Base-by-base conservation (phyloP, 306 rosid species). In the Alnus rubra region DNA sequence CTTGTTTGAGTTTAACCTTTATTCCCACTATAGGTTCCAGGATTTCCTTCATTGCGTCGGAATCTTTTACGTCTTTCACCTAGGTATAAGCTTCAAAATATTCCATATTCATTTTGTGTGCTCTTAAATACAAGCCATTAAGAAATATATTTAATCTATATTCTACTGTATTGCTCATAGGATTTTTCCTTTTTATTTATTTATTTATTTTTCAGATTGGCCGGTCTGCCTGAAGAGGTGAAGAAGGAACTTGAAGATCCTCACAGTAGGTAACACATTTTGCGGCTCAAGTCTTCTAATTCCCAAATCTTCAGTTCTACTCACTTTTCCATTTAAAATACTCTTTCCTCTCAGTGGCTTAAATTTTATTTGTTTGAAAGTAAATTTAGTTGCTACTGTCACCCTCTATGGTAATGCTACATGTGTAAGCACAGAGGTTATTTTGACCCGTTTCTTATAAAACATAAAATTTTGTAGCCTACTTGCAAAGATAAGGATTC, bases 191-290 rank as follows among this genome's bases (percentile, higher is more conserved):
- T 62, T 42, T 42, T 10, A 53, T 72, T 28, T 33, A 1, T 33
- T 33, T 33, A 1, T 33, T 33, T 33, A 2, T 33, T 59, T 68
- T 31, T 72, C 76, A 94, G 98, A 85, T 85, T 94, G 84, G 97
- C 94, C 35, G 85, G 78, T 84, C 88, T 91, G 75, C 97, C 98
- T 4, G 79, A 90, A 81, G 89, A 91, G 78, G 90, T 77, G 83
- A 95, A 86, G 86, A 88, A 89, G 85, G 86, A 83, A 62, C 92
- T 95, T 54, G 98, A 92, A 85, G 98, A 95, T 81, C 97, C 97
- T 83, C 76, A 75, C 53, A 91, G 93, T 73, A 91, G 96, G 98
- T 95, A 91, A 82, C 73, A 71, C 69, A 54, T 31, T 31, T 80
- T 75, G 58, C 73, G 73, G 58, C 31, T 76, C 14, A 69, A 52